Conservation (phyloP, 495 filamentous ascomycete genomes). For the Xylaria sp. region DNA sequence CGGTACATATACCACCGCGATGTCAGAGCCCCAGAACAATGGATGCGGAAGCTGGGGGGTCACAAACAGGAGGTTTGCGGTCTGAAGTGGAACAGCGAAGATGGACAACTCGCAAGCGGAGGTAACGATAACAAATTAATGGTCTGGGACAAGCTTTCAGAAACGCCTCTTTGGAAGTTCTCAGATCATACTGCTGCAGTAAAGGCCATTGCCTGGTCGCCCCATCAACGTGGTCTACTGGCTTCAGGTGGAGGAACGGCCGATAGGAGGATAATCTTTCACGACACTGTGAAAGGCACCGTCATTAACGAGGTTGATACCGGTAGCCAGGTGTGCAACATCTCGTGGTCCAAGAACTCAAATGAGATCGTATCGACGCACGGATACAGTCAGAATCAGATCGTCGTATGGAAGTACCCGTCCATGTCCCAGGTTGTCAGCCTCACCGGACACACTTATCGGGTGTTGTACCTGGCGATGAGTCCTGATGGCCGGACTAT, state of each 20-base stretch:
- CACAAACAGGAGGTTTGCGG: slow-evolving; percentile 99
- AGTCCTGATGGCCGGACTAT: slow-evolving; percentile 92
- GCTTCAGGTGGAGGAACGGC: slow-evolving; percentile 97
- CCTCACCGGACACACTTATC: slow-evolving; percentile 93
- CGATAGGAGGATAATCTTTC: slow-evolving; percentile 95
- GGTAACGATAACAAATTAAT: slow-evolving; percentile 98
- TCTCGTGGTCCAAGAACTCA: slow-evolving; percentile 93
- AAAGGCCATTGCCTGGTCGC: slow-evolving; percentile 98
- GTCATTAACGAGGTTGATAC: slow-evolving; percentile 89
- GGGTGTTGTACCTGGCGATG: slow-evolving; percentile 96
- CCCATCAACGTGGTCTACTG: slow-evolving; percentile 89
- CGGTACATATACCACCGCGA: slow-evolving; percentile 93
- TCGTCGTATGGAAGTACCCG: slow-evolving; percentile 98
- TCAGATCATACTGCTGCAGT: slow-evolving; percentile 93
- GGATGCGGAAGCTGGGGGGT: slow-evolving; percentile 80
- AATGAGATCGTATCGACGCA: slow-evolving; percentile 98
- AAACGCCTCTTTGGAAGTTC: slow-evolving; percentile 89
- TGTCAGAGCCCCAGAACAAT: slow-evolving; percentile 91
- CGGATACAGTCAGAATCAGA: slow-evolving; percentile 97
- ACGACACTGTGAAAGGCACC: slow-evolving; percentile 85
- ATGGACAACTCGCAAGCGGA: slow-evolving; percentile 92
- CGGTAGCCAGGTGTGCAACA: slow-evolving; percentile 95
- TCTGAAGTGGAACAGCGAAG: slow-evolving; percentile 95
- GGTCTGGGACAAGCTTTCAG: slow-evolving; percentile 94
- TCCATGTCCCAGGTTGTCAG: slow-evolving; percentile 96